A percentile compares a stretch with the other conserved stretches of the same genome.
Evolutionary conservation across 2,329 filamentous ascomycete species (phyloP).

Genomic region (Didymella pinodella): DNA sequence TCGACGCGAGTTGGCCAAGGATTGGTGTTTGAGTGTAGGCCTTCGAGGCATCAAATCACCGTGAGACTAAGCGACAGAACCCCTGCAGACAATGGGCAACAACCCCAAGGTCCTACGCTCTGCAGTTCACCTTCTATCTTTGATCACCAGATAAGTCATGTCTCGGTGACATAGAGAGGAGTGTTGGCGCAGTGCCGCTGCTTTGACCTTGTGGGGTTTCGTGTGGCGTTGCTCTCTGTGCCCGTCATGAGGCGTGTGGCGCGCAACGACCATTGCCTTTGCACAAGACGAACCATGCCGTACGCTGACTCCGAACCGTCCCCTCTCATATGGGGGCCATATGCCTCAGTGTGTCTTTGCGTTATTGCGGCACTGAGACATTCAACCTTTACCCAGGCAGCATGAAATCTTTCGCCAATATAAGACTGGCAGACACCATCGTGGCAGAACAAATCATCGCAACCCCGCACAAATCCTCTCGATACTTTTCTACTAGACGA

Average conservation of each 20-base stretch:
- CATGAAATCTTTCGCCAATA: constrained; percentile 19
- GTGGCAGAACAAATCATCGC: constrained; percentile 17
- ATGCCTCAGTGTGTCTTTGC: constrained; percentile 20
- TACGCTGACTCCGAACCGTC: constrained; percentile 21
- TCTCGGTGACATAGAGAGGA: constrained; percentile 16
- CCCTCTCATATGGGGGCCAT: constrained; percentile 24
- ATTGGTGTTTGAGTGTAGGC: constrained; percentile 13
- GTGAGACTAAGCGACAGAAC: constrained; percentile 18
- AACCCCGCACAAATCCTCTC: constrained; percentile 20
- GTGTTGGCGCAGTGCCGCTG: constrained; percentile 18
- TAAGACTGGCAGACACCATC: constrained; percentile 20
- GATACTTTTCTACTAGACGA: constrained; percentile 15
- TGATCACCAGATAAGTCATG: constrained; percentile 13
- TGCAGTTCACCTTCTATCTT: constrained; percentile 5
- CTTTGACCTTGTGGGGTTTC: constrained; percentile 20
- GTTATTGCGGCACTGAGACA: constrained; percentile 27
- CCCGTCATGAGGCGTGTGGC: constrained; percentile 22
- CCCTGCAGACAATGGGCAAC: constrained; percentile 11
- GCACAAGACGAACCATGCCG: constrained; percentile 21
- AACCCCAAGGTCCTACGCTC: neutral
- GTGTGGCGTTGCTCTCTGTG: constrained; percentile 22
- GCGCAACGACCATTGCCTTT: constrained; percentile 16
- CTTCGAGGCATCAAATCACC: constrained; percentile 21
- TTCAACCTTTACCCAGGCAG: constrained; percentile 15
- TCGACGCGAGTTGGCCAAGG: neutral